Evolutionary conservation across 495 filamentous ascomycete genomes (phyloP).

Genomic region (Lophiotrema nucula): DNA sequence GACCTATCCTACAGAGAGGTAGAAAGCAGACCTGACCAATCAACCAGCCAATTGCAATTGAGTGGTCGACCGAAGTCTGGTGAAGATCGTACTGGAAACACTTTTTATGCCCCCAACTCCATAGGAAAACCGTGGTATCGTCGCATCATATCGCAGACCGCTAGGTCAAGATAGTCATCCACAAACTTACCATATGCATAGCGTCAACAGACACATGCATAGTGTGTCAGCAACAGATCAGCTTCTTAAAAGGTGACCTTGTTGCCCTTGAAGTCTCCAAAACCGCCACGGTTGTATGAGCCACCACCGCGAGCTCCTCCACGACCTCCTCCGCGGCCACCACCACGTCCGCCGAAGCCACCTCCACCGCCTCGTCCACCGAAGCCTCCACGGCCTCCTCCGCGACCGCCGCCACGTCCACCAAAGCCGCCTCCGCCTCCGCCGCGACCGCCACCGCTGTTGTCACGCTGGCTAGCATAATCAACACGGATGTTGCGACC

Average conservation of each 20-base stretch:
- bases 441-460: constrained; percentile 56
- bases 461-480: constrained; percentile 75
- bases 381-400: constrained; percentile 55
- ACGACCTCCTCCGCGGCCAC: constrained; percentile 47
- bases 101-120: too few species aligned
- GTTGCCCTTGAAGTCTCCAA: constrained; percentile 85
- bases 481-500: constrained; percentile 85
- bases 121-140: too few species aligned
- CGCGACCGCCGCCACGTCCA: constrained; percentile 53
- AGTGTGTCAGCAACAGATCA: too few species aligned
- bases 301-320: constrained; percentile 41
- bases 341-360: constrained; percentile 50
- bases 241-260: constrained; percentile 87
- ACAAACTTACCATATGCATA: too few species aligned
- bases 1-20: too few species aligned
- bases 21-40: too few species aligned
- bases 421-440: constrained; percentile 50
- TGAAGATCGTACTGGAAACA: too few species aligned
- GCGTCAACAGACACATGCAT: too few species aligned
- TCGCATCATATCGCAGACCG: too few species aligned
- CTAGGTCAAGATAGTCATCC: too few species aligned
- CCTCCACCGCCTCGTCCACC: constrained; percentile 54
- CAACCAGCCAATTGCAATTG: too few species aligned
- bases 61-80: too few species aligned
- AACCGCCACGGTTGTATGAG: constrained; percentile 68